phyloP scores from a whole-genome alignment of 192 early-diverging fungal species.

The Coemansia aciculifera region DNA sequence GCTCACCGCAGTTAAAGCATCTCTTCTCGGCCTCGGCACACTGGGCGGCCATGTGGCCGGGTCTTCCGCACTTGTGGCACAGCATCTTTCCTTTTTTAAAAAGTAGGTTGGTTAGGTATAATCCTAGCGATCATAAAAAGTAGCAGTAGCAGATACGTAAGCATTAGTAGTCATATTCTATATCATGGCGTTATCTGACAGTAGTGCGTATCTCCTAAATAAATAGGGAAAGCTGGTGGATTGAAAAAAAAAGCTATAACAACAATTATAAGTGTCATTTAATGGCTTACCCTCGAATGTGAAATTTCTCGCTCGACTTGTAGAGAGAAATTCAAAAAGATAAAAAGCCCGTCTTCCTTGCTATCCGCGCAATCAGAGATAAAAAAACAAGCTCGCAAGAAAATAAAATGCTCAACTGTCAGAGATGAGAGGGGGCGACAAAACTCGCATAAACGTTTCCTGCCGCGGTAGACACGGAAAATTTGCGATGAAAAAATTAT shows the following conservation, averaged over 20 bases:
- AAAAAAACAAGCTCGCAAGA: background rate
- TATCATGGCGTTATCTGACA: background rate
- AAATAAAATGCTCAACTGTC: background rate
- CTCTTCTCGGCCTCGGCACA: conserved; percentile 18
- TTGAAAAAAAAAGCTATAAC: conserved; percentile 10
- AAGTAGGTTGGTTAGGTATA: conserved; percentile 6
- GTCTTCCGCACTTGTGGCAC: conserved; percentile 48
- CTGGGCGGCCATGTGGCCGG: conserved; percentile 29
- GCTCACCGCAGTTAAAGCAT: conserved; percentile 58
- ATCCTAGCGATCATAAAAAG: background rate
- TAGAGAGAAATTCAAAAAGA: background rate
- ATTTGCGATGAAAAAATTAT: background rate
- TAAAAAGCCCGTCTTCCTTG: conserved; percentile 6
- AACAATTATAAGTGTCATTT: conserved; percentile 2
- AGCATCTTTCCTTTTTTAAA: conserved; percentile 27
- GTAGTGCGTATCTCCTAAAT: background rate
- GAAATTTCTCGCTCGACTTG: conserved; percentile 5
- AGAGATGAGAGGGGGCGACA: background rate
- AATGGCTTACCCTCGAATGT: conserved; percentile 4
- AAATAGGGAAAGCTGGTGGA: background rate
- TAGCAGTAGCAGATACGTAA: background rate
- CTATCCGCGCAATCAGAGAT: conserved; percentile 5
- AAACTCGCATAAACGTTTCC: background rate
- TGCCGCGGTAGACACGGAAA: background rate
- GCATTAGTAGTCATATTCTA: conserved; percentile 1